Conservation (phyloP, 129 eudicot species). For the Glebionis coronaria region DNA sequence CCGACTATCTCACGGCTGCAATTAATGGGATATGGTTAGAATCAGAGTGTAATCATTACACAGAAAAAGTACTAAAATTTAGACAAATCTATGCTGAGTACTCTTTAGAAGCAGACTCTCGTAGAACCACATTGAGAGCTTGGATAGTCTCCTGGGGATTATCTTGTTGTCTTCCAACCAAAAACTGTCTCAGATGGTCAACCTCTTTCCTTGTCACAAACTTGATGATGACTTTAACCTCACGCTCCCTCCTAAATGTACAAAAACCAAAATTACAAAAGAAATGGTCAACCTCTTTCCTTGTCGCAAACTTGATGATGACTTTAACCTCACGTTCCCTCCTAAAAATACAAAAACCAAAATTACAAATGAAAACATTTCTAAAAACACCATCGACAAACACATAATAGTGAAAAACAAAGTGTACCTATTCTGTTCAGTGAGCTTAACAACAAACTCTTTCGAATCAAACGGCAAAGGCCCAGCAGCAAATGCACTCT, state of each 20-base stretch:
- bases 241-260: constrained; percentile 43
- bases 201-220: constrained; percentile 52
- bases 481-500: constrained; percentile 11
- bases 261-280: background rate
- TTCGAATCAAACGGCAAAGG: background rate
- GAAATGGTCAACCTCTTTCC: constrained; percentile 40
- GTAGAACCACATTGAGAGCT: constrained; percentile 64
- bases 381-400: background rate
- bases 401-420: background rate
- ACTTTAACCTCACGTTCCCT: constrained; percentile 48
- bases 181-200: constrained; percentile 43
- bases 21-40: background rate
- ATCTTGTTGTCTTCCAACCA: constrained; percentile 47
- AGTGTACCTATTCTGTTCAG: background rate
- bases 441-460: background rate
- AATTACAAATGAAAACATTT: background rate
- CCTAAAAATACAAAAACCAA: constrained; percentile 31
- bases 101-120: constrained; percentile 47
- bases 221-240: constrained; percentile 50
- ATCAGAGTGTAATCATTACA: background rate
- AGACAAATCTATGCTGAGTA: background rate
- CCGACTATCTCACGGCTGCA: constrained; percentile 58
- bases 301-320: constrained; percentile 51
- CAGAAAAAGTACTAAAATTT: background rate
- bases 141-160: constrained; percentile 71